Evolutionary conservation across 73 alveolate species (phyloP).

Genomic region (Uronychia setigera): DNA sequence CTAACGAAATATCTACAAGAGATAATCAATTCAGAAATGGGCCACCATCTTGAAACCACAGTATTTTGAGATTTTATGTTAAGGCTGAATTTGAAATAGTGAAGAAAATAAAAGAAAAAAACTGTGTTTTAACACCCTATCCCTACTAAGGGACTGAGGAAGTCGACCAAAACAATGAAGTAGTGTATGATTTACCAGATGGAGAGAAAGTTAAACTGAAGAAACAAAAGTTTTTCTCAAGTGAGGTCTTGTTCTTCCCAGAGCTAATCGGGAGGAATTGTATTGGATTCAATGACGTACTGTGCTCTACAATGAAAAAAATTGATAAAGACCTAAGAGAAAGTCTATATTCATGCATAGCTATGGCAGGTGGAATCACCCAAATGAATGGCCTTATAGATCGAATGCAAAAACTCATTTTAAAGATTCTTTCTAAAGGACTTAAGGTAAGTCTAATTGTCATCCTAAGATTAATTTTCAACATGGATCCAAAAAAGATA

Average conservation of each 20-base stretch:
- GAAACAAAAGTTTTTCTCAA: not conserved
- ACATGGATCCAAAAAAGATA: too few relatives aligned
- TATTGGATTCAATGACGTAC: not conserved
- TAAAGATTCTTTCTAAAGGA: not conserved
- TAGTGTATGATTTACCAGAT: not conserved
- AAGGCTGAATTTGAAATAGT: not conserved
- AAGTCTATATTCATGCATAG: not conserved
- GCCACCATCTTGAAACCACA: not conserved
- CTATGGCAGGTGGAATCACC: not conserved
- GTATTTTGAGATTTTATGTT: not conserved
- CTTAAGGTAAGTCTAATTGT: too few relatives aligned
- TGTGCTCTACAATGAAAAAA: not conserved
- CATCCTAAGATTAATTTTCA: too few relatives aligned
- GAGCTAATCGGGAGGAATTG: not conserved
- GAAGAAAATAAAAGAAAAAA: not conserved
- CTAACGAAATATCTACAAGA: constrained; percentile 58
- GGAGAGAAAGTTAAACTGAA: not conserved
- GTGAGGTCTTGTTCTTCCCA: constrained; percentile 1
- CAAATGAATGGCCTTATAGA: not conserved
- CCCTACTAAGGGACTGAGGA: not conserved
- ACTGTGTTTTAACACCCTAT: not conserved
- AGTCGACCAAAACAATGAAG: not conserved
- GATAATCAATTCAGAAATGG: not conserved
- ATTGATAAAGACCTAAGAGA: not conserved
- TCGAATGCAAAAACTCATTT: not conserved